phyloP scores from a whole-genome alignment of 2,329 filamentous ascomycete genomes.

The Didymella lethalis region DNA sequence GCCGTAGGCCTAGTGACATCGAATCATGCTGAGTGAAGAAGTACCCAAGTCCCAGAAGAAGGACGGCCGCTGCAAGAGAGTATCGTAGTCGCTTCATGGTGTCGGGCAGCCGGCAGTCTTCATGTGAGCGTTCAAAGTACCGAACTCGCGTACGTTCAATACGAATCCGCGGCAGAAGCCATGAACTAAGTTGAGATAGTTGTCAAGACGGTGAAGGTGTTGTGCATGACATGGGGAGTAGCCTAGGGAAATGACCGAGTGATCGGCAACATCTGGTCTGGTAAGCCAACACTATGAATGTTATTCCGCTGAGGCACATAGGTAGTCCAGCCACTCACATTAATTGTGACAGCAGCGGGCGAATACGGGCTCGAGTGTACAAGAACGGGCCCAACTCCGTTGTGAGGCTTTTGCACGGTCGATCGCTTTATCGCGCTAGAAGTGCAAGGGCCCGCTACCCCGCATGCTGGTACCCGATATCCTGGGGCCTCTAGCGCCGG shows the following conservation, averaged over 20 bases:
- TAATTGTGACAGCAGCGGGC: neutral
- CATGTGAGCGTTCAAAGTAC: constrained; percentile 4
- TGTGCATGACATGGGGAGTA: neutral
- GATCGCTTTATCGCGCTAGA: constrained; percentile 14
- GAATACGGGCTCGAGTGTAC: constrained; percentile 2
- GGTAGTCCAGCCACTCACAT: constrained; percentile 3
- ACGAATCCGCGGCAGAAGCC: neutral
- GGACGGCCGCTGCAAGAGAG: constrained; percentile 3
- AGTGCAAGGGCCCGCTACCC: constrained; percentile 19
- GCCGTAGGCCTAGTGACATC: constrained; percentile 2
- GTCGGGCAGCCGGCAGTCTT: neutral
- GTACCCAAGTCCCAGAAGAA: constrained; percentile 17
- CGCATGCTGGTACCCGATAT: constrained; percentile 12
- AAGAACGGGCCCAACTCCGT: constrained; percentile 11
- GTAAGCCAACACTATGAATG: neutral
- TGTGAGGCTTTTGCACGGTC: neutral
- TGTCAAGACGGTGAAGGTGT: neutral
- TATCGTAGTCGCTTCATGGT: constrained; percentile 19
- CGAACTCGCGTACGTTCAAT: constrained; percentile 2
- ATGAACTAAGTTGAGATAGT: neutral
- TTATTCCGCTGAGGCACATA: neutral
- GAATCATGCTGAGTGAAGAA: constrained; percentile 10
- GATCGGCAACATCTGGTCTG: constrained; percentile 13
- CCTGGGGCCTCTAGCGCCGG: constrained; percentile 13
- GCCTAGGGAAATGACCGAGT: constrained; percentile 5